Conservation (phyloP, 129 eudicot genomes). For the Chrysanthemum lavandulifolium region DNA sequence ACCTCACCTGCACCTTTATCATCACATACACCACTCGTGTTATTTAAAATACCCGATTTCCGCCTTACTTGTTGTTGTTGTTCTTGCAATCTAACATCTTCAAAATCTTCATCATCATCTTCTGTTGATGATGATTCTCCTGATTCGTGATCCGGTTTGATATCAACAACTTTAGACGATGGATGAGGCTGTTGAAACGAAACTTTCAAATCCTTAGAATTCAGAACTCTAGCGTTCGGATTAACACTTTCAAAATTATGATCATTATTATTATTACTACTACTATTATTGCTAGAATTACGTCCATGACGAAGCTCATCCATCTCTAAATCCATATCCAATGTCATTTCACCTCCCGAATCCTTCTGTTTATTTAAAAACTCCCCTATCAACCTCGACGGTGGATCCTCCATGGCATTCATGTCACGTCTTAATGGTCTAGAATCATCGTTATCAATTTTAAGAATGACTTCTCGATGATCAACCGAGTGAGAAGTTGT, state of each 20-base stretch:
- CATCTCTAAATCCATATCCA: slow-evolving; percentile 75
- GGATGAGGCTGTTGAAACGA: slow-evolving; percentile 44
- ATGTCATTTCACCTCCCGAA: slow-evolving; percentile 43
- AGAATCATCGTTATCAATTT: slow-evolving; percentile 29
- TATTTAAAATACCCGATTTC: slow-evolving; percentile 25
- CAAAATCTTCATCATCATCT: slow-evolving; percentile 25
- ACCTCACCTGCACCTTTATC: slow-evolving; percentile 50
- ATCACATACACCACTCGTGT: not conserved
- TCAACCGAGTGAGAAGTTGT: slow-evolving; percentile 16
- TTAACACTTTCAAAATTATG: slow-evolving; percentile 17
- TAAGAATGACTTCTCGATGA: slow-evolving; percentile 31
- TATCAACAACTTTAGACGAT: slow-evolving; percentile 31
- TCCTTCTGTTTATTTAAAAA: slow-evolving; percentile 53
- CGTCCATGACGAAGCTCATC: slow-evolving; percentile 41
- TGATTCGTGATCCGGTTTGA: slow-evolving; percentile 23
- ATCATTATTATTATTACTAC: slow-evolving; percentile 1
- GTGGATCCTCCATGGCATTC: slow-evolving; percentile 51
- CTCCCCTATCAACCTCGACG: slow-evolving; percentile 52
- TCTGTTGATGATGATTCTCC: slow-evolving; percentile 22
- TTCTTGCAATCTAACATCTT: slow-evolving; percentile 23
- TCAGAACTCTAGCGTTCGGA: slow-evolving; percentile 17
- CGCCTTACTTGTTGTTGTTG: slow-evolving; percentile 30
- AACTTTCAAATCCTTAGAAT: slow-evolving; percentile 37
- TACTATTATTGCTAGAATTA: slow-evolving; percentile 21
- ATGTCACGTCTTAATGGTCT: slow-evolving; percentile 5